Base-by-base conservation (phyloP, 2,329 filamentous ascomycete genomes). In the Aspergillus sergii region DNA sequence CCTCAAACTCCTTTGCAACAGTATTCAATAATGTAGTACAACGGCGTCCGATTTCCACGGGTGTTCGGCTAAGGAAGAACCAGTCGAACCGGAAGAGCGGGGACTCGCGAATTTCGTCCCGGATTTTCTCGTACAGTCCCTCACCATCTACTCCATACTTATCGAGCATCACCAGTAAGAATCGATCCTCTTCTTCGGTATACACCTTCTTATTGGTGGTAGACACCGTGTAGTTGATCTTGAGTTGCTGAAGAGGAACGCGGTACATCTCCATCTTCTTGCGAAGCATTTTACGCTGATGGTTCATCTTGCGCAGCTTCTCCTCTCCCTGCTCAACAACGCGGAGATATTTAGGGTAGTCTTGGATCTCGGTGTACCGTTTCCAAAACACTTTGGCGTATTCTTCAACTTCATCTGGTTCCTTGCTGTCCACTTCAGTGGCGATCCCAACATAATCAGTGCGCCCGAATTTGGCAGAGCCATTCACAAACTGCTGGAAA, bases 131-230 rank as follows among this genome's bases (percentile, higher is more conserved):
- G 76, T 95, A 96, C 66, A 99, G 86, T 39, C 88, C 88, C 72
- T 98, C 94, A 1, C 91, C 91, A 75, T 99, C 96, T 41, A 99
- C 89, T 8, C 96, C 95, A 71, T 93, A 91, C 77, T 90, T 92
- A 80, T 99, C 93, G 7, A 99, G 85, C 80, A 97, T 90, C 57
- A 99, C 94, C 39, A 99, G 85, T 58, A 99, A 80, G 80, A 99
- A 99, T 4, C 95, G 88, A 75, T 99, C 95, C 78, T 99, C 95
- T 75, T 99, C 95, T 76, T 99, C 96, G 0, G 94, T 98, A 77
- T 99, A 99, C 1, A 99, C 94, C 82, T 99, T 99, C 83, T 99
- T 99, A 86, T 99, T 99, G 11, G 96, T 99, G 2, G 95, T 99
- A 8, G 93, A 97, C 32, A 99, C 95, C 0, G 94, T 97, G 80